Evolutionary conservation across 176 grass and related monocot genomes (phyloP).

Genomic region (Poa annua): DNA sequence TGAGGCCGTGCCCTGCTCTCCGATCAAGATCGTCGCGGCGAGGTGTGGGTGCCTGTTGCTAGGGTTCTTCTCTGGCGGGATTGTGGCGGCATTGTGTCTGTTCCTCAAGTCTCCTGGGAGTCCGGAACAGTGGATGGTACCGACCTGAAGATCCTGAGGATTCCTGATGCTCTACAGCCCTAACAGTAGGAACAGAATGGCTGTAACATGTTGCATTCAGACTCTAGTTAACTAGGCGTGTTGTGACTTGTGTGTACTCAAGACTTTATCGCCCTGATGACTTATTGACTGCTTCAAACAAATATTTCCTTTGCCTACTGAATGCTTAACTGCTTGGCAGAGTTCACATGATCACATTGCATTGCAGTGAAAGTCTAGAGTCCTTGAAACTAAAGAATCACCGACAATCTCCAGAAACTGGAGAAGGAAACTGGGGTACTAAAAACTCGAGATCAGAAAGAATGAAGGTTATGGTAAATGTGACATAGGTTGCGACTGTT

Average conservation of each 20-base stretch:
- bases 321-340: neutral
- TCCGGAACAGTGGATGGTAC: constrained; percentile 5
- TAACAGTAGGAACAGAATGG: neutral
- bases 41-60: constrained; percentile 29
- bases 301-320: too few relatives aligned
- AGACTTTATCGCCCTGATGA: neutral
- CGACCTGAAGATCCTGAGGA: constrained; percentile 34
- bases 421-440: neutral
- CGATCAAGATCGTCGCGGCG: neutral
- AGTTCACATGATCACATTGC: neutral
- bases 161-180: neutral
- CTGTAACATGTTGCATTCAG: neutral
- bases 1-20: neutral
- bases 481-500: constrained; percentile 3
- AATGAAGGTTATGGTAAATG: constrained; percentile 41
- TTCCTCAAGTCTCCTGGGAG: neutral
- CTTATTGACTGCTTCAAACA: neutral
- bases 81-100: neutral
- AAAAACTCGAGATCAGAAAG: constrained; percentile 38
- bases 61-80: constrained; percentile 43
- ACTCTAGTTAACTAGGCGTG: neutral
- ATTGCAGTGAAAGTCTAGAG: too few relatives aligned
- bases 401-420: too few relatives aligned
- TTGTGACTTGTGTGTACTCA: neutral
- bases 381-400: neutral